Base-by-base conservation (phyloP, 768 basidiomycete genomes). In the Sarcomyxa edulis region DNA sequence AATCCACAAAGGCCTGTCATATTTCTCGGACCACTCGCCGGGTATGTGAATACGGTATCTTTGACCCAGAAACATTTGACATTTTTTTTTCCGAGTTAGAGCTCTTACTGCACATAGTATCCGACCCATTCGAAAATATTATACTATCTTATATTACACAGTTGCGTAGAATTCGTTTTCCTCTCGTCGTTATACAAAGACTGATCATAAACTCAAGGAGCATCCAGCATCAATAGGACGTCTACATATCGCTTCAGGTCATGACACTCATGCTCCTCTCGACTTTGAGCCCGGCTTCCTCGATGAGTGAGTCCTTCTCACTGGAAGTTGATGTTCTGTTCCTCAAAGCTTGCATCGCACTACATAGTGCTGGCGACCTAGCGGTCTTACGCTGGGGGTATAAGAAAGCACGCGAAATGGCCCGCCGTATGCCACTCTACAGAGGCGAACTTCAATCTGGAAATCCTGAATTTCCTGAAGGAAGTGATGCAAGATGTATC, bases 1-100 rank as follows among this genome's bases (percentile, higher is more conserved):
- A 55, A 61, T 19, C 70, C 72, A 0, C 81, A 82, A 48, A 81
- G 81, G 48, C 68, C 78, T 7, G 69, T 76, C 3, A 48, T 72
- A 42, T 59, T 66, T 28, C 48, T 77, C 9, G 67, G 65, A 0
- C 43, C 62, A 0, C 43, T 68, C 14, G 55, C 69, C 3, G 65
- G 62, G 74, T 77, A 46, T 33, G 64, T n/a, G n/a, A n/a, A n/a
- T n/a, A n/a, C 4, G 18, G 10, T 8, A 5, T 16, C 35, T 12
- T 35, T 24, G 3, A n/a, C 25, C 7, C 10, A 22, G 15, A n/a
- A n/a, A 7, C 10, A 5, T n/a, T 8, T 22, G n/a, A n/a, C 19
- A 18, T 18, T 2, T 14, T 15, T 36, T 7, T 12, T n/a, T 23
- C 22, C 27, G 14, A 24, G 24, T 16, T 10, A 59, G 57, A 14